Base-by-base conservation (phyloP, 768 basidiomycete genomes). In the Tylopilus plumbeoviolaceoides region DNA sequence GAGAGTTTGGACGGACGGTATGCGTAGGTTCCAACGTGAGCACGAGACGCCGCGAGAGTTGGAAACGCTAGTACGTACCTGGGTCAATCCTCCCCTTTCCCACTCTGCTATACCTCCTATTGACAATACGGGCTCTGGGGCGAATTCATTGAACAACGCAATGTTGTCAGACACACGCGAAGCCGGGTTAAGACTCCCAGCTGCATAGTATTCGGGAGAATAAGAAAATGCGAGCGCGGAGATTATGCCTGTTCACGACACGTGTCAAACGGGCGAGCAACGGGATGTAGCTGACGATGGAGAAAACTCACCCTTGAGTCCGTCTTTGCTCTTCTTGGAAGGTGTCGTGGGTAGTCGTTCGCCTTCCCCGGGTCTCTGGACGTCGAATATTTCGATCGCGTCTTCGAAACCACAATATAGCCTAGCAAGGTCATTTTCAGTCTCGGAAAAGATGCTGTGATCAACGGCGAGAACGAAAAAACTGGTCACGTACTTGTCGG, bases 321-420 rank as follows among this genome's bases (percentile, higher is more conserved):
- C 95, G 47, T 89, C 84, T 59, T 83, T 85, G 54, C 84, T 88
- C 65, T 87, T 90, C 66, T 84, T 85, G 0, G 83, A 83, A 1
- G 85, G 82, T 0, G 83, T 84, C 1, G 88, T 92, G 15, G 72
- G 76, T 4, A 93, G 58, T 2, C 94, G 79, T 0, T 75, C 78
- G 2, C 90, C 89, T 59, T 82, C 79, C 1, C 93, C 91, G 0
- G 93, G 93, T 23, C 70, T 68, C 10, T 78, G 71, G 6, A 95
- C 66, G 60, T 94, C 89, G 63, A 95, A 90, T 15, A 92, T 76
- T 66, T 94, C 92, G 46, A 95, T 87, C 7, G 90, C 86, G 58
- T 85, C 80, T 66, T 91, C 86, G 54, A 87, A 89, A 0, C 92
- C 91, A 63, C 93, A 93, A 67, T 92, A 95, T 3, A 95, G 67